Evolutionary conservation across 2,329 filamentous ascomycete genomes (phyloP), one percentile per base, ranked within the genome.

Genomic region (Grosmannia huntii): DNA sequence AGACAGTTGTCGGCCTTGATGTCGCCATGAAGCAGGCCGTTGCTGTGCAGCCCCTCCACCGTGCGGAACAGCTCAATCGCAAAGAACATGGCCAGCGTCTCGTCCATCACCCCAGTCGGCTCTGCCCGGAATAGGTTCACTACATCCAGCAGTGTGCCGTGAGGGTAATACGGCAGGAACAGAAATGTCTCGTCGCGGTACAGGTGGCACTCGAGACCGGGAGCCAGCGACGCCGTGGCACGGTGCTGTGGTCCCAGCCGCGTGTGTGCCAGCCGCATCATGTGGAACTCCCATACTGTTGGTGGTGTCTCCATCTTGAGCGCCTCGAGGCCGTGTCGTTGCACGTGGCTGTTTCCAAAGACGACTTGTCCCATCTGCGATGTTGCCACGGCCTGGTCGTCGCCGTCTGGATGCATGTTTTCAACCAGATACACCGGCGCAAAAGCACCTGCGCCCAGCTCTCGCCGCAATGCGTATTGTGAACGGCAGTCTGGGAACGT

Each of bases 1-100:
- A 99, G 83, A 65, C 95, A 92, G 68, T 99, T 99, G 72, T 99
- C 94, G 1, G 88, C 84, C 73, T 99, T 99, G 64, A 99, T 78
- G 67, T 99, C 94, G 46, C 94, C 94, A 68, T 99, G 94, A 52
- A 97, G 76, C 59, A 99, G 77, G 3, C 83, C 81, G 64, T 86
- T 86, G 4, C 82, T 69, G 71, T 99, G 94, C 25, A 99, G 78
- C 0, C 86, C 85, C 73, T 97, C 94, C 4, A 96, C 81, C 0
- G 90, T 95, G 55, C 94, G 87, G 65, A 99, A 79, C 7, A 99
- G 80, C 71, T 99, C 94, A 61, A 97, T 79, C 9, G 89, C 81
- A 73, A 97, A 95, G 76, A 96, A 97, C 90, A 97, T 96, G 65
- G 88, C 89, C 2, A 97, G 76, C 53, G 81, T 78, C 71, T 99